Evolutionary conservation across 2,329 filamentous ascomycete genomes (phyloP).

Genomic region (Aquanectria penicillioides): DNA sequence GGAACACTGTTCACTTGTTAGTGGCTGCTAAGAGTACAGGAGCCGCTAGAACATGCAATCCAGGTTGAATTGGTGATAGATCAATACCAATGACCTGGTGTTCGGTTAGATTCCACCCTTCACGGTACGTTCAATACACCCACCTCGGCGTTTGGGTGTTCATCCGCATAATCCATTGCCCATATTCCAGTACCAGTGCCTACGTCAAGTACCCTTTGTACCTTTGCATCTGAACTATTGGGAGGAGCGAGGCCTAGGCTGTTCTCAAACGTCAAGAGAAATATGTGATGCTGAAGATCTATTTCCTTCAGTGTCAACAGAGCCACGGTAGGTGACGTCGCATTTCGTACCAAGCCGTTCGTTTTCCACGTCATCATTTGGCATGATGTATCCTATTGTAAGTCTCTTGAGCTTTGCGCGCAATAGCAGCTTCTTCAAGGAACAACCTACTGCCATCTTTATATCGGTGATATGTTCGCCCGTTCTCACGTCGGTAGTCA

Average conservation of each 20-base stretch:
- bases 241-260: too few relatives aligned
- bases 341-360: slow-evolving; percentile 6
- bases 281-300: slow-evolving; percentile 44
- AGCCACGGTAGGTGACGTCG: too few relatives aligned
- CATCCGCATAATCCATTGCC: slow-evolving; percentile 44
- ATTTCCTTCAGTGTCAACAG: neutral
- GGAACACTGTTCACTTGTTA: slow-evolving; percentile 44
- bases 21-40: neutral
- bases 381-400: slow-evolving; percentile 36
- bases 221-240: slow-evolving; percentile 31
- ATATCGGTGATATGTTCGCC: too few relatives aligned
- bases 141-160: slow-evolving; percentile 36
- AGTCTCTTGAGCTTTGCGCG: too few relatives aligned
- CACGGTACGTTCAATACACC: neutral
- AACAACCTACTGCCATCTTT: too few relatives aligned
- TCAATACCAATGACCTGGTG: slow-evolving; percentile 44
- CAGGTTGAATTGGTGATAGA: slow-evolving; percentile 48
- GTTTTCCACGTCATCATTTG: slow-evolving; percentile 35
- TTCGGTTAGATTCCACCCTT: too few relatives aligned
- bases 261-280: slow-evolving; percentile 33
- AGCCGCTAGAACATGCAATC: slow-evolving; percentile 30
- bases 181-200: slow-evolving; percentile 48
- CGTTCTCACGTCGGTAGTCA: too few relatives aligned
- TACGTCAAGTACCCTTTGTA: slow-evolving; percentile 42
- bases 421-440: too few relatives aligned